A percentile compares a stretch with the other conserved stretches of the same genome.
Evolutionary conservation across 2,329 filamentous ascomycete species (phyloP).

Genomic region (Colletotrichum paranaense): DNA sequence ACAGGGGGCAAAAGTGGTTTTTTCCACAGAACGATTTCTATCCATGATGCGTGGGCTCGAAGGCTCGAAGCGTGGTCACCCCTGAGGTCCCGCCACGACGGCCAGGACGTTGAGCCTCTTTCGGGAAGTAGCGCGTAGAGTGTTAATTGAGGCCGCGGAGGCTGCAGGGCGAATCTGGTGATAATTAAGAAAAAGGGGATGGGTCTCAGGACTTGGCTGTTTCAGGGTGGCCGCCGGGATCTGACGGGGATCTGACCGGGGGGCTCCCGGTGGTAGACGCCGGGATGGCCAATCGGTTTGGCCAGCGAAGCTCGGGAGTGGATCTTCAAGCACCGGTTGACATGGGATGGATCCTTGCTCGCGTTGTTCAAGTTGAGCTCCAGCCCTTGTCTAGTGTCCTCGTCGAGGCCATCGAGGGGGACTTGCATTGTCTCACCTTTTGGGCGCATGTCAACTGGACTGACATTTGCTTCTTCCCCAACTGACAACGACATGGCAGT

Average conservation of each 20-base stretch:
- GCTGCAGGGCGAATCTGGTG: constrained; percentile 21
- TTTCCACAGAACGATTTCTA: not conserved
- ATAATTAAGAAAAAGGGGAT: constrained; percentile 33
- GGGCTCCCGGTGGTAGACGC: constrained; percentile 2
- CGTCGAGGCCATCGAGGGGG: not conserved
- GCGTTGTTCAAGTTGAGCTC: not conserved
- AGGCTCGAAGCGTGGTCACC: not conserved
- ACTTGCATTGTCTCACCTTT: constrained; percentile 16
- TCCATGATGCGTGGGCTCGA: no score
- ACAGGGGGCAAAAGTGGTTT: constrained; percentile 16
- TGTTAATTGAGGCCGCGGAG: constrained; percentile 27
- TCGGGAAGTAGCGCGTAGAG: constrained; percentile 30
- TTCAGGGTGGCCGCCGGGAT: constrained; percentile 34
- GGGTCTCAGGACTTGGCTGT: constrained; percentile 33
- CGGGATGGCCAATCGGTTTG: constrained; percentile 24
- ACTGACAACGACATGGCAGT: constrained; percentile 9
- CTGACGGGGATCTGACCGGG: constrained; percentile 16
- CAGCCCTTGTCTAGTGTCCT: constrained; percentile 4
- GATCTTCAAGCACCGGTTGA: not conserved
- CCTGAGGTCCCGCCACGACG: constrained; percentile 14
- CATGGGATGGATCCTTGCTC: not conserved
- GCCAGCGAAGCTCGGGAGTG: constrained; percentile 28
- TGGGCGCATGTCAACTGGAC: constrained; percentile 11
- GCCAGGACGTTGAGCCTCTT: constrained; percentile 21
- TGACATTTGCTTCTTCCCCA: constrained; percentile 7